Conservation (phyloP, 495 filamentous ascomycete genomes). For the Xylaria longipes region DNA sequence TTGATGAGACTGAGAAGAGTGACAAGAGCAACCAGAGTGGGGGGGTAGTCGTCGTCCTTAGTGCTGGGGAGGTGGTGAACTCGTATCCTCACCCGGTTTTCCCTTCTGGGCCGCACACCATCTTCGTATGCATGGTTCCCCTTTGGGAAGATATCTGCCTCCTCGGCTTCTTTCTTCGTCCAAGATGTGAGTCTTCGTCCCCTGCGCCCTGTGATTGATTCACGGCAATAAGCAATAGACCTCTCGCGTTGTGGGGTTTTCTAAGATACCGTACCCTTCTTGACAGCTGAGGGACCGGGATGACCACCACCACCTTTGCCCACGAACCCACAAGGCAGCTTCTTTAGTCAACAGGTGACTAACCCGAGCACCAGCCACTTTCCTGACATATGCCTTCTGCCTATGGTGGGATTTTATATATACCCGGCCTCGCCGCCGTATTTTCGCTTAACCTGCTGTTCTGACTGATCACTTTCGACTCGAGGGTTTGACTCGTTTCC, state of each 20-base stretch:
- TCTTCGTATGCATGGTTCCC: conserved; percentile 36
- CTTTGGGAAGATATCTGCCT: conserved; percentile 30
- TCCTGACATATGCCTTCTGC: conserved; percentile 27
- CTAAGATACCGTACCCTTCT: conserved; percentile 12
- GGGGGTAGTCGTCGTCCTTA: background rate
- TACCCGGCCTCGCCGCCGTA: conserved; percentile 21
- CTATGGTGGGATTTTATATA: conserved; percentile 34
- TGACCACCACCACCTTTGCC: conserved; percentile 37
- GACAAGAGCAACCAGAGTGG: conserved; percentile 11
- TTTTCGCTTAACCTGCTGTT: background rate
- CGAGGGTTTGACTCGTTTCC: conserved; percentile 31
- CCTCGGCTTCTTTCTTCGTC: background rate
- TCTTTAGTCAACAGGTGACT: conserved; percentile 38
- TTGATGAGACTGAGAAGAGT: background rate
- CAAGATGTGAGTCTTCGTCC: conserved; percentile 31
- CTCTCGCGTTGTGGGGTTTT: conserved; percentile 25
- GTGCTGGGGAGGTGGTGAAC: background rate
- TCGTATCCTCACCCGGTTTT: conserved; percentile 33
- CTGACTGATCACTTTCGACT: conserved; percentile 26
- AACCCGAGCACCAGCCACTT: conserved; percentile 32
- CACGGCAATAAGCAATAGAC: conserved; percentile 25
- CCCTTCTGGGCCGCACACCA: conserved; percentile 35
- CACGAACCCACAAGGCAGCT: conserved; percentile 39
- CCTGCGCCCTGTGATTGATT: conserved; percentile 37
- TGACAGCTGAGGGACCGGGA: conserved; percentile 30